phyloP scores from a whole-genome alignment of 106 monocot genomes.

The Dendrobium huoshanense region DNA sequence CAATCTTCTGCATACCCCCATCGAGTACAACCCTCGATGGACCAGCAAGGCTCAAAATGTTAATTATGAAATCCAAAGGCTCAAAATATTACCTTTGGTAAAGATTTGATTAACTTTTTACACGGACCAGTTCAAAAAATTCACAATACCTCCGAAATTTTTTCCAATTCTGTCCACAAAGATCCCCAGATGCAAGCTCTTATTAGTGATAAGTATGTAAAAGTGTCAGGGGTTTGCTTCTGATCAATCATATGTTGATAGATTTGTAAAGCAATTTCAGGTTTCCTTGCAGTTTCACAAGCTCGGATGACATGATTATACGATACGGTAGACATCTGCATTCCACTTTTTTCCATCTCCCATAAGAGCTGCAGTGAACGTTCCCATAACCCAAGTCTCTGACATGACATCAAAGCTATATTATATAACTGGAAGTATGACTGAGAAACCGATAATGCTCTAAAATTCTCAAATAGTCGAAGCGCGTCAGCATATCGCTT shows the following conservation, averaged over 20 bases:
- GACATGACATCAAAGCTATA: constrained; percentile 71
- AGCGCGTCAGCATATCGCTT: constrained; percentile 47
- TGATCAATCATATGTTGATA: constrained; percentile 72
- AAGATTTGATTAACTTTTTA: neutral
- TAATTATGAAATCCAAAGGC: neutral
- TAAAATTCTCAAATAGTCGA: constrained; percentile 52
- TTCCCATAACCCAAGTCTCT: constrained; percentile 75
- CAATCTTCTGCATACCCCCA: too few species aligned
- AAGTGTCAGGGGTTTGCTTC: constrained; percentile 62
- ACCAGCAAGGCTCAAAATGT: too few species aligned
- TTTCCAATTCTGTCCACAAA: constrained; percentile 68
- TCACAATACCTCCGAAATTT: constrained; percentile 59
- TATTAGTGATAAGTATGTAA: constrained; percentile 71
- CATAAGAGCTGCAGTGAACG: constrained; percentile 76
- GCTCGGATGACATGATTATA: constrained; percentile 79
- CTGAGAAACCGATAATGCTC: constrained; percentile 16
- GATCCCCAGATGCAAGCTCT: constrained; percentile 89
- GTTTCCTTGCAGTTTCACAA: constrained; percentile 77
- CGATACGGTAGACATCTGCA: constrained; percentile 43
- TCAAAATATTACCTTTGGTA: neutral
- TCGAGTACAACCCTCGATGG: too few species aligned
- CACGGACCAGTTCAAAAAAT: neutral
- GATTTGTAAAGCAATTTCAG: constrained; percentile 74
- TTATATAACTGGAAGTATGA: constrained; percentile 64
- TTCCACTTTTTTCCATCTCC: constrained; percentile 74